These are phyloP conservation scores for Isabelozyma heimii DNA, from an alignment of 805 yeast genomes.

Conservation along the genomic window DNA sequence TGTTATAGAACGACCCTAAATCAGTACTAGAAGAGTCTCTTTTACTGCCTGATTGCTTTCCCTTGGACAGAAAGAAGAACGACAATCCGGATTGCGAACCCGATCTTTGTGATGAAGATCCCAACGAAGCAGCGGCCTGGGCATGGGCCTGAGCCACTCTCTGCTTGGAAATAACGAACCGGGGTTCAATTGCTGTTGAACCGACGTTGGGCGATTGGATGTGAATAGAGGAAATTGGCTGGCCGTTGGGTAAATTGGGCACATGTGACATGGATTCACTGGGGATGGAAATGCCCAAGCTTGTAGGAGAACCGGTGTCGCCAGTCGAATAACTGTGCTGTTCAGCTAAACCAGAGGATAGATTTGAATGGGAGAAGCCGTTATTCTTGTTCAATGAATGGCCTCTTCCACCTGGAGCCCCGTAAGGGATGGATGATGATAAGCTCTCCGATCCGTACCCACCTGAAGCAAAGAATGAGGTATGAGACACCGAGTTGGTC, in stretches of 20 bases:
- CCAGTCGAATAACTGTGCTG: constrained; percentile 34
- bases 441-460: constrained; percentile 41
- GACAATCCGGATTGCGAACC: constrained; percentile 49
- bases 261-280: constrained; percentile 19
- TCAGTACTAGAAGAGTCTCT: constrained; percentile 38
- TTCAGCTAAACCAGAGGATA: constrained; percentile 27
- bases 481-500: constrained; percentile 38
- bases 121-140: constrained; percentile 29
- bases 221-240: constrained; percentile 57
- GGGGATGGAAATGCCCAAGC: not conserved
- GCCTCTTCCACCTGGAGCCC: constrained; percentile 63
- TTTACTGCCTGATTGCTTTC: constrained; percentile 23
- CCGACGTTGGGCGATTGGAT: constrained; percentile 68
- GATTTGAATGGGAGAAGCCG: not conserved
- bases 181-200: constrained; percentile 65
- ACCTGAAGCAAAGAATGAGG: constrained; percentile 32
- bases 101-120: constrained; percentile 29
- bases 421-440: constrained; percentile 64
- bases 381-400: not conserved
- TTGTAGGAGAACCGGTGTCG: not conserved
- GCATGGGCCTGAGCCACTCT: constrained; percentile 58
- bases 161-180: constrained; percentile 81
- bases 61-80: constrained; percentile 47
- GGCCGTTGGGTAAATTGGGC: constrained; percentile 56
- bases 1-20: constrained; percentile 40